These are phyloP conservation scores for Coemansia sp. DNA, from an alignment of 192 early-diverging fungal genomes.

Conservation along the genomic window DNA sequence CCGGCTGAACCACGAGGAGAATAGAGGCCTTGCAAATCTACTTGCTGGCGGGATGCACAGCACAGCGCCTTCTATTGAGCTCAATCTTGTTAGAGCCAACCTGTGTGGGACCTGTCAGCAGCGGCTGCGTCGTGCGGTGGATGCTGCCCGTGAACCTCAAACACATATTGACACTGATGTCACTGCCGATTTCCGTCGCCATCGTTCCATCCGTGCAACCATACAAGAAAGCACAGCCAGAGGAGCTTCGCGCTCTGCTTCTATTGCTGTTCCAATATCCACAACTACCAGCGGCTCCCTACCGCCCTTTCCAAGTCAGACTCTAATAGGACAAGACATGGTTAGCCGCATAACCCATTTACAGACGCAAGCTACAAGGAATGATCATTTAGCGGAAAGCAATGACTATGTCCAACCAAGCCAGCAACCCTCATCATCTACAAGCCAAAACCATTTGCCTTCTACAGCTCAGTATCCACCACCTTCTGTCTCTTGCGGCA, in stretches of 20 bases:
- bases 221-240: slow-evolving; percentile 18
- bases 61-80: slow-evolving; percentile 21
- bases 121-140: slow-evolving; percentile 38
- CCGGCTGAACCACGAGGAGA: slow-evolving; percentile 20
- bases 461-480: neutral
- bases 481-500: neutral
- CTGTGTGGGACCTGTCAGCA: slow-evolving; percentile 53
- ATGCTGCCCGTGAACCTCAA: slow-evolving; percentile 19
- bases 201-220: slow-evolving; percentile 41
- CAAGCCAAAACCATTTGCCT: neutral
- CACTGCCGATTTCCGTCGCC: slow-evolving; percentile 42
- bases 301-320: neutral
- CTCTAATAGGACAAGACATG: neutral
- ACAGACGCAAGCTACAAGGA: neutral
- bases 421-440: neutral
- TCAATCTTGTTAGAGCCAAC: slow-evolving; percentile 36
- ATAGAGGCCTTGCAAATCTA: slow-evolving; percentile 11
- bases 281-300: neutral
- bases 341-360: neutral
- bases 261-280: neutral
- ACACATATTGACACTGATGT: neutral
- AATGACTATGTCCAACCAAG: neutral
- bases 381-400: neutral
- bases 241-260: slow-evolving; percentile 8
- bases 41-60: slow-evolving; percentile 17